Conservation (phyloP, 148 eudicot species). For the Arbutus unedo region DNA sequence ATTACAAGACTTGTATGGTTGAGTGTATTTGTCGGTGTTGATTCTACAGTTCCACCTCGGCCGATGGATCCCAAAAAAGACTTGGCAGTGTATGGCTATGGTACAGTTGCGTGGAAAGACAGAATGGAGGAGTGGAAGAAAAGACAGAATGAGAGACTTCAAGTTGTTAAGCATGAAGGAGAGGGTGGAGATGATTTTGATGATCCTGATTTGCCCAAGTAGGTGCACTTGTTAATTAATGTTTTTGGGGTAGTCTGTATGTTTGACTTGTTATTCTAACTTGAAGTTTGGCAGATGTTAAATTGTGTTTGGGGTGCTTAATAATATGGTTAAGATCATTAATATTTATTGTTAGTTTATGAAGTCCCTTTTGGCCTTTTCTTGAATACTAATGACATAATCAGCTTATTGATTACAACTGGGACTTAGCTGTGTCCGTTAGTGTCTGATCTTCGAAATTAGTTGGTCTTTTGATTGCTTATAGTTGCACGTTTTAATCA, state of each 20-base stretch:
- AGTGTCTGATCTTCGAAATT: background rate
- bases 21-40: constrained; percentile 4
- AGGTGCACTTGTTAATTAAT: constrained; percentile 16
- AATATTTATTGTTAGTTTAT: background rate
- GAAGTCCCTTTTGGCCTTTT: background rate
- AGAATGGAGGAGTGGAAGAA: constrained; percentile 79
- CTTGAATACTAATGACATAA: background rate
- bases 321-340: background rate
- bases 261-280: background rate
- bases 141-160: constrained; percentile 62
- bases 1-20: background rate
- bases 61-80: constrained; percentile 82
- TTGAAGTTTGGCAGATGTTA: background rate
- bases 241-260: background rate
- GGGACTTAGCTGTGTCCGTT: background rate
- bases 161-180: constrained; percentile 64
- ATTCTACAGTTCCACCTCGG: constrained; percentile 53
- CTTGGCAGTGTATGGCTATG: constrained; percentile 72
- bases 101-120: constrained; percentile 73
- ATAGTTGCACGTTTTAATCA: background rate
- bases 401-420: background rate
- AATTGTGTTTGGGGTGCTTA: no score
- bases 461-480: background rate
- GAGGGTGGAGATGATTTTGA: constrained; percentile 44
- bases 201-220: constrained; percentile 73